Evolutionary conservation across 2,329 filamentous ascomycete species (phyloP).

Genomic region (Cladophialophora yegresii): DNA sequence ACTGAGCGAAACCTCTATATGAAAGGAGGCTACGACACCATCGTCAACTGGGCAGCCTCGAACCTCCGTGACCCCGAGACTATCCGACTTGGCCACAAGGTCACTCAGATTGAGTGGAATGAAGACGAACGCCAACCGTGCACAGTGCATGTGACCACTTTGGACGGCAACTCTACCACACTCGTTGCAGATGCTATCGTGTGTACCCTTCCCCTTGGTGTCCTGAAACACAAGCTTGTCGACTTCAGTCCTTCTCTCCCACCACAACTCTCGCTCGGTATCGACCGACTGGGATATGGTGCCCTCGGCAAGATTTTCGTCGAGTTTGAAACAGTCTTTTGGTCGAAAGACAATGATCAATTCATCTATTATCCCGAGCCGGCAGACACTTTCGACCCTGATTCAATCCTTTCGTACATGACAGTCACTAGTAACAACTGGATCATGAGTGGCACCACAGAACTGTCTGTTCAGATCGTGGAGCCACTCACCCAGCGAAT

Average conservation of each 20-base stretch:
- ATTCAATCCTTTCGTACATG: conserved; percentile 48
- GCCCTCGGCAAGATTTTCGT: conserved; percentile 50
- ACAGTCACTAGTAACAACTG: conserved; percentile 50
- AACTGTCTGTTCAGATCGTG: conserved; percentile 49
- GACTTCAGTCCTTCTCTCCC: conserved; percentile 46
- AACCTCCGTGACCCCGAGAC: conserved; percentile 43
- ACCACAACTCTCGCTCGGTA: conserved; percentile 42
- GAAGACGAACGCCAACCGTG: conserved; percentile 37
- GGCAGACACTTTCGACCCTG: conserved; percentile 40
- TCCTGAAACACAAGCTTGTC: conserved; percentile 45
- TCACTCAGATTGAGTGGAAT: conserved; percentile 46
- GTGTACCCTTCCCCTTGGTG: conserved; percentile 46
- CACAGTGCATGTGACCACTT: conserved; percentile 34
- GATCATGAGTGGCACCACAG: conserved; percentile 49
- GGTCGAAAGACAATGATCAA: conserved; percentile 51
- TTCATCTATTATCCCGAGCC: conserved; percentile 50
- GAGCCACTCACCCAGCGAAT: conserved; percentile 51
- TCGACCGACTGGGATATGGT: conserved; percentile 46
- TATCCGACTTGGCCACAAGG: conserved; percentile 44
- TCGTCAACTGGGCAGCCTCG: conserved; percentile 47
- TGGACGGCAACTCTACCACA: conserved; percentile 19
- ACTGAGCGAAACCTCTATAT: conserved; percentile 51
- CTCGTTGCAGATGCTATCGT: conserved; percentile 45
- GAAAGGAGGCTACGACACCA: conserved; percentile 51
- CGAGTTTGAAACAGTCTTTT: conserved; percentile 49